Conservation (phyloP, 2,329 filamentous ascomycete genomes). For the Aspergillus neoniger region DNA sequence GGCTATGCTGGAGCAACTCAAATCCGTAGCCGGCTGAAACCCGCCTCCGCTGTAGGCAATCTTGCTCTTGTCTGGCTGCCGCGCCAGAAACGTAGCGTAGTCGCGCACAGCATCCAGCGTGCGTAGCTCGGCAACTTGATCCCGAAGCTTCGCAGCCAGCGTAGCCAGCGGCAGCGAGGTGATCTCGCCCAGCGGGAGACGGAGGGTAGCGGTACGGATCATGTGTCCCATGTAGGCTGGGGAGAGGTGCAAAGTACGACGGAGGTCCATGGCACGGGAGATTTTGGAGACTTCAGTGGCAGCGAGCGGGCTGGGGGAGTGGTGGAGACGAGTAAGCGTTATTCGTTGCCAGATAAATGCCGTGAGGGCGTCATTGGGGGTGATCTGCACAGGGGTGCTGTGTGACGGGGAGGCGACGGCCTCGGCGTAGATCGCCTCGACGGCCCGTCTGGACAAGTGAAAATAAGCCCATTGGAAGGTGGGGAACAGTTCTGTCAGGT, state of each 20-base stretch:
- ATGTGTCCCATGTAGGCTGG: constrained; percentile 25
- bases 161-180: constrained; percentile 5
- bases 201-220: constrained; percentile 17
- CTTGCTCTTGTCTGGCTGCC: constrained; percentile 15
- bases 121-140: not conserved
- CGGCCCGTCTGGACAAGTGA: constrained; percentile 7
- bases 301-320: not conserved
- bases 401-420: not conserved
- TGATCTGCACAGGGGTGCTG: constrained; percentile 12
- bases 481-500: not conserved
- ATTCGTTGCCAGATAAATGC: constrained; percentile 25
- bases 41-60: constrained; percentile 19
- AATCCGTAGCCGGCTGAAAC: constrained; percentile 17
- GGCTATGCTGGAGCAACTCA: constrained; percentile 19
- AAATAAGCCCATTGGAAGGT: constrained; percentile 17
- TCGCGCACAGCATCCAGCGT: constrained; percentile 14
- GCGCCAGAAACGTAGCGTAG: constrained; percentile 22
- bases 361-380: constrained; percentile 23
- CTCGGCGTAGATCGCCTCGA: constrained; percentile 6
- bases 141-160: constrained; percentile 5
- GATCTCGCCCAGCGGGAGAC: constrained; percentile 14
- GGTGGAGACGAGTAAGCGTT: constrained; percentile 8
- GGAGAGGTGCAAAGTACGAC: constrained; percentile 18
- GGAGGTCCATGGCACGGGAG: constrained; percentile 24
- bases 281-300: constrained; percentile 10